A percentile compares a stretch with the other conserved stretches of the same genome.
Conservation (phyloP, 1,139 yeast genomes). For the Pneumocystis canis region DNA sequence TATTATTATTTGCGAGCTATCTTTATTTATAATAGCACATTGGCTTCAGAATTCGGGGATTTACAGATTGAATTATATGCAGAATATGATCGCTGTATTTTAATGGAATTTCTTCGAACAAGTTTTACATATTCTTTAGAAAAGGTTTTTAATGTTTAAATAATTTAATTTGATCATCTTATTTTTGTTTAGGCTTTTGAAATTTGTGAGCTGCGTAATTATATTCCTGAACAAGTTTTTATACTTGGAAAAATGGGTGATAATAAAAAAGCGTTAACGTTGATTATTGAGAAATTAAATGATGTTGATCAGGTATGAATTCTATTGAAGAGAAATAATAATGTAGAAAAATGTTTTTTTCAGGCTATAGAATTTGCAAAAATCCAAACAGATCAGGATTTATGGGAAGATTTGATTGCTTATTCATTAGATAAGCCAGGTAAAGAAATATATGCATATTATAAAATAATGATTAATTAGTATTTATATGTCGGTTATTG, state of each 20-base stretch:
- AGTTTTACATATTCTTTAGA: slow-evolving; percentile 50
- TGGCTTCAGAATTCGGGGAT: slow-evolving; percentile 47
- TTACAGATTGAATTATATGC: slow-evolving; percentile 47
- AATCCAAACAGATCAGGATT: slow-evolving; percentile 52
- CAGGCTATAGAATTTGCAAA: slow-evolving; percentile 73
- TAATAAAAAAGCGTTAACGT: slow-evolving; percentile 52
- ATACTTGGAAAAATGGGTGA: slow-evolving; percentile 75
- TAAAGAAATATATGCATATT: neutral
- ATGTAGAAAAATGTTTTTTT: neutral
- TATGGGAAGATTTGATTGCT: slow-evolving; percentile 64
- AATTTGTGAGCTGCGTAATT: slow-evolving; percentile 41
- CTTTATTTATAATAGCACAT: slow-evolving; percentile 38
- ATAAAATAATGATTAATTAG: slow-evolving; percentile 10
- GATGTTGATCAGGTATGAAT: slow-evolving; percentile 39
- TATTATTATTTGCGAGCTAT: slow-evolving; percentile 49
- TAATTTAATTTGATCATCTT: neutral
- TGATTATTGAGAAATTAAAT: slow-evolving; percentile 60
- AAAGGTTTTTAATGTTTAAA: slow-evolving; percentile 11
- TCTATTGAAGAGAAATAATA: neutral
- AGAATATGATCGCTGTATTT: slow-evolving; percentile 37
- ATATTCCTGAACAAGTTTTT: slow-evolving; percentile 60
- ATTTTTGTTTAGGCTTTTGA: slow-evolving; percentile 34
- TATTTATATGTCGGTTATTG: slow-evolving; percentile 58
- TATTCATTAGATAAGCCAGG: slow-evolving; percentile 56
- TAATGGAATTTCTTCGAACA: slow-evolving; percentile 42